phyloP scores from a whole-genome alignment of 148 eudicot species.

The Linanthus parryae region DNA sequence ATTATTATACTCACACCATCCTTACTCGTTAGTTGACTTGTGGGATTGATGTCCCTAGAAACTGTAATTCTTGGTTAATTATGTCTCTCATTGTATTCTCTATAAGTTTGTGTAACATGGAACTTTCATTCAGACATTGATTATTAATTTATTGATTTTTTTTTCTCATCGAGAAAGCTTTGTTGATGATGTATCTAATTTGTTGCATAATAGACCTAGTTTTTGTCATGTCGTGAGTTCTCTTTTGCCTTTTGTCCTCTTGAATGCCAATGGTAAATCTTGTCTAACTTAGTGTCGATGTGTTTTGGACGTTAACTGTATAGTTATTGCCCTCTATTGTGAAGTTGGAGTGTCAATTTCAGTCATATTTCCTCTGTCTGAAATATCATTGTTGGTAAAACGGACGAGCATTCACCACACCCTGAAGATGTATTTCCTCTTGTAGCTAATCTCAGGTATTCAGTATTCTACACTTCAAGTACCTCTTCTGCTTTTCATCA shows the following conservation, averaged over 20 bases:
- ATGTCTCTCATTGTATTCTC: constrained; percentile 43
- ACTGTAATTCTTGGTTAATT: constrained; percentile 40
- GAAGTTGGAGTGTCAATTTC: background rate
- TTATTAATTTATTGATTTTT: constrained; percentile 70
- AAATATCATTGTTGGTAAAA: background rate
- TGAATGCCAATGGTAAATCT: no score
- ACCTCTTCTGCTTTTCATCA: no score
- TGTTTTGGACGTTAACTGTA: no score
- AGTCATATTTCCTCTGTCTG: background rate
- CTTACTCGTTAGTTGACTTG: constrained; percentile 16
- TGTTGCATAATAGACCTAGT: background rate
- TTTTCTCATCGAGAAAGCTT: constrained; percentile 22
- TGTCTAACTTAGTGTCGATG: no score
- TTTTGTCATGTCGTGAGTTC: background rate
- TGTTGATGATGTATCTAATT: background rate
- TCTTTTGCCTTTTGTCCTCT: background rate
- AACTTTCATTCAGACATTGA: constrained; percentile 50
- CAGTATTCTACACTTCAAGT: background rate
- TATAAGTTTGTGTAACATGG: constrained; percentile 56
- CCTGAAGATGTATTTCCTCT: constrained; percentile 1
- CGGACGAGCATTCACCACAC: background rate
- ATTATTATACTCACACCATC: constrained; percentile 13
- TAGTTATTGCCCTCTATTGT: no score
- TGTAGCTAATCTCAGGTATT: constrained; percentile 18
- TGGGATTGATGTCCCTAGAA: constrained; percentile 24